A percentile compares a stretch with the other conserved stretches of the same genome.
Conservation (phyloP, 1,139 yeast genomes). For the Kodamaea anthophila region DNA sequence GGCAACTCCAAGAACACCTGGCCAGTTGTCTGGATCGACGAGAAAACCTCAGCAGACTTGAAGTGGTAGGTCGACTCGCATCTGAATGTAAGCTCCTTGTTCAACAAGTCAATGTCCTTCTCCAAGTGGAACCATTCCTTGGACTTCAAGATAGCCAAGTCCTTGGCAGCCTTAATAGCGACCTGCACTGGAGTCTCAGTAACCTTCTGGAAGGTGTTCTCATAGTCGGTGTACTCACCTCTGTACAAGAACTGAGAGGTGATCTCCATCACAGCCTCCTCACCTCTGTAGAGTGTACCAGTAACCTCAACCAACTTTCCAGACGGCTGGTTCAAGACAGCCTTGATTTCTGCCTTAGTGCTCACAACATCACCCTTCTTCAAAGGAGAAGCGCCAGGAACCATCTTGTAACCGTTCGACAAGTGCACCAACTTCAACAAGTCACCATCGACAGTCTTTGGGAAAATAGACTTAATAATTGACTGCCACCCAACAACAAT, state of each 20-base stretch:
- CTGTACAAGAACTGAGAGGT: slow-evolving; percentile 94
- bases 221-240: slow-evolving; percentile 81
- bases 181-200: slow-evolving; percentile 86
- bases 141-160: slow-evolving; percentile 86
- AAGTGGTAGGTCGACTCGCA: slow-evolving; percentile 78
- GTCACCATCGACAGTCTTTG: slow-evolving; percentile 93
- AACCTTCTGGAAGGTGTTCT: slow-evolving; percentile 86
- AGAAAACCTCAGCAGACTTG: slow-evolving; percentile 69
- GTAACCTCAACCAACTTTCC: slow-evolving; percentile 96
- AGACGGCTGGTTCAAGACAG: slow-evolving; percentile 84
- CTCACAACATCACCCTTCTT: slow-evolving; percentile 82
- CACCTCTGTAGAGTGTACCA: slow-evolving; percentile 78
- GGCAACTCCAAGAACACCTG: slow-evolving; percentile 84
- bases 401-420: slow-evolving; percentile 91
- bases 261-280: slow-evolving; percentile 84
- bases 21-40: slow-evolving; percentile 81
- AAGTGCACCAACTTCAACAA: slow-evolving; percentile 87
- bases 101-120: slow-evolving; percentile 61
- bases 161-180: slow-evolving; percentile 68
- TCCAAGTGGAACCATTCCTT: slow-evolving; percentile 97
- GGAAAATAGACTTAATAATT: slow-evolving; percentile 95
- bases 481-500: slow-evolving; percentile 98
- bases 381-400: slow-evolving; percentile 87
- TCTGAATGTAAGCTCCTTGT: slow-evolving; percentile 83
- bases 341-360: slow-evolving; percentile 77